These are phyloP conservation scores for Echinochloa phyllopogon DNA, from an alignment of 176 grass and related monocot genomes.

Conservation along the genomic window DNA sequence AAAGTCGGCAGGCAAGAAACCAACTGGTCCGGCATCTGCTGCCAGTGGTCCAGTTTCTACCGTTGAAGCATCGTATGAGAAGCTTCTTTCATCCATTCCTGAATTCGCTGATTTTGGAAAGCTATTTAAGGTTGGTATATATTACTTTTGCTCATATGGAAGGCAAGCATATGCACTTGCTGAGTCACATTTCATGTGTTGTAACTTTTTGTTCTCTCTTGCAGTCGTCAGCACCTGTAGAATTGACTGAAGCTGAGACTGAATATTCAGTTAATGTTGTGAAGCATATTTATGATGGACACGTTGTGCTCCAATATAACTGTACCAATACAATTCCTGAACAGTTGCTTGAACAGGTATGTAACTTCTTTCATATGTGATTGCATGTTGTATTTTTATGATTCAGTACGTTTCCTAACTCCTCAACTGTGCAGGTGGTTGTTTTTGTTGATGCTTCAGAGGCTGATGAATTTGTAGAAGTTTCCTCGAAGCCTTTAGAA, in stretches of 20 bases:
- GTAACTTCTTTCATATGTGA: conserved; percentile 16
- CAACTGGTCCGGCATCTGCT: conserved; percentile 65
- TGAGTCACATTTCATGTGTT: conserved; percentile 17
- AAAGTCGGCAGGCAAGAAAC: conserved; percentile 90
- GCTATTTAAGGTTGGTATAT: conserved; percentile 81
- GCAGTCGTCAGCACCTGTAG: conserved; percentile 88
- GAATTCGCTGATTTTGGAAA: conserved; percentile 90
- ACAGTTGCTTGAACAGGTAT: conserved; percentile 91
- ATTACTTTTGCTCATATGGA: conserved; percentile 22
- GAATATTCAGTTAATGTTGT: conserved; percentile 98
- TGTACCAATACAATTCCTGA: conserved; percentile 99
- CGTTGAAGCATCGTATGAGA: conserved; percentile 87
- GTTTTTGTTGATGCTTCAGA: conserved; percentile 97
- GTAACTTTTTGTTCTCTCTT: conserved; percentile 38
- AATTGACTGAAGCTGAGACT: conserved; percentile 97
- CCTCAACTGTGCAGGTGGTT: conserved; percentile 57
- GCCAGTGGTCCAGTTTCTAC: conserved; percentile 63
- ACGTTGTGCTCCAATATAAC: conserved; percentile 93
- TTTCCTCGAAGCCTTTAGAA: conserved; percentile 70
- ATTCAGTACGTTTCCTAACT: conserved; percentile 29
- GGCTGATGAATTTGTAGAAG: conserved; percentile 89
- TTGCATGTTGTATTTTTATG: conserved; percentile 14
- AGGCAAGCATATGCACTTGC: not conserved
- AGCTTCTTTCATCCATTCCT: conserved; percentile 90
- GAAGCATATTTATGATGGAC: conserved; percentile 89